A percentile compares a stretch with the other conserved stretches of the same genome.
These are phyloP conservation scores for Incumbomyces delicatus DNA, from an alignment of 2,329 filamentous ascomycete genomes.

Conservation along the genomic window DNA sequence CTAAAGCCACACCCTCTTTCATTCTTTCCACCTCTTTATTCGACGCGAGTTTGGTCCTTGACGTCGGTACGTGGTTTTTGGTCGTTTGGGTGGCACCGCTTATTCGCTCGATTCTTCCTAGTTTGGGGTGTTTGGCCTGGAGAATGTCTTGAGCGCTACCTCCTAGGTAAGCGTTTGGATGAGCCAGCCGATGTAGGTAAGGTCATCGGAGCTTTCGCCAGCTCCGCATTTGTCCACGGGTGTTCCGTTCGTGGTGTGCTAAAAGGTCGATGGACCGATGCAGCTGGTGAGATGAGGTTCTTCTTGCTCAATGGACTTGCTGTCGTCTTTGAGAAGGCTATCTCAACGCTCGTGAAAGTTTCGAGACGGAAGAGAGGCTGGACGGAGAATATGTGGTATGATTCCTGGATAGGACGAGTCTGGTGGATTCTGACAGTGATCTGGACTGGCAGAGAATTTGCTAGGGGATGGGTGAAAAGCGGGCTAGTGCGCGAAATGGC, in stretches of 20 bases:
- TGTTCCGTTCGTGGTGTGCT: constrained; percentile 33
- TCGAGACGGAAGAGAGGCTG: constrained; percentile 14
- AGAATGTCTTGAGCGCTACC: constrained; percentile 32
- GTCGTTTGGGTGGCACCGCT: constrained; percentile 37
- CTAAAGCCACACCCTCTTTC: constrained; percentile 32
- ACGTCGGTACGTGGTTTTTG: constrained; percentile 32
- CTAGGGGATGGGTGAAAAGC: constrained; percentile 34
- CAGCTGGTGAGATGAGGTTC: constrained; percentile 26
- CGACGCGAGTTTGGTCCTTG: constrained; percentile 32
- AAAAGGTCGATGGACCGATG: constrained; percentile 27
- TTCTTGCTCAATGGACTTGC: constrained; percentile 26
- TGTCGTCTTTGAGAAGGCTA: constrained; percentile 24
- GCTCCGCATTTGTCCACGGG: constrained; percentile 33
- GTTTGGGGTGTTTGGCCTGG: constrained; percentile 39
- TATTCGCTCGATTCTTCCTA: constrained; percentile 36
- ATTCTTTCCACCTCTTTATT: constrained; percentile 38
- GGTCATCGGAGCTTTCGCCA: constrained; percentile 34
- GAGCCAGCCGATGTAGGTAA: constrained; percentile 35
- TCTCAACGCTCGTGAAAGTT: constrained; percentile 15
- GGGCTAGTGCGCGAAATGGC: constrained; percentile 33
- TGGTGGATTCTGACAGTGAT: constrained; percentile 34
- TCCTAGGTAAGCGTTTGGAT: constrained; percentile 27
- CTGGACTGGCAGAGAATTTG: constrained; percentile 33
- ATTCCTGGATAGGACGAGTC: constrained; percentile 27
- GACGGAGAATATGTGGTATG: constrained; percentile 23